A percentile compares a stretch with the other conserved stretches of the same genome.
These are phyloP conservation scores for Linum usitatissimum DNA, from an alignment of 345 rosid genomes.

Conservation along the genomic window DNA sequence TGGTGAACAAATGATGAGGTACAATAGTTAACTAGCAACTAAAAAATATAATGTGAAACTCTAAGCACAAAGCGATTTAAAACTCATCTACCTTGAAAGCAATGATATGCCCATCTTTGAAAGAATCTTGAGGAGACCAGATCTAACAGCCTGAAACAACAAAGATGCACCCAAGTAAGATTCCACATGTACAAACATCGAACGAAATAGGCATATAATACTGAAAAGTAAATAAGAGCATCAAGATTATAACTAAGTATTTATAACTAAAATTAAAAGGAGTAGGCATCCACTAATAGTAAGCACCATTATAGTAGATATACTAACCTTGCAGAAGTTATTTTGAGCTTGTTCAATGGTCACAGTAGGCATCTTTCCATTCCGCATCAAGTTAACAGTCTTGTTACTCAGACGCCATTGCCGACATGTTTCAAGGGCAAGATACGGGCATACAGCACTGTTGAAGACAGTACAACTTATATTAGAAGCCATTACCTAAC, in stretches of 20 bases:
- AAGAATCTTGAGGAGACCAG: conserved; percentile 90
- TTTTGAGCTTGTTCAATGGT: conserved; percentile 95
- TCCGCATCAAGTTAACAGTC: conserved; percentile 87
- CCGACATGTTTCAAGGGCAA: conserved; percentile 93
- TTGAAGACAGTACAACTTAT: not conserved
- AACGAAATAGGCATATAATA: not conserved
- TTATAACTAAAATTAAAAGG: no score
- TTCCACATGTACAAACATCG: not conserved
- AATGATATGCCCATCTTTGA: conserved; percentile 99
- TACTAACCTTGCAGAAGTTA: conserved; percentile 73
- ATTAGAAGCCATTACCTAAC: not conserved
- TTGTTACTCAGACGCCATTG: conserved; percentile 94
- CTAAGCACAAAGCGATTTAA: conserved; percentile 2
- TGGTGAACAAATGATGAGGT: conserved; percentile 16
- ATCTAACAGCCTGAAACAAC: conserved; percentile 65
- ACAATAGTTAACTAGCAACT: not conserved
- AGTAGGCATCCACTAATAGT: not conserved
- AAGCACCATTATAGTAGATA: not conserved
- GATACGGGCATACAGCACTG: conserved; percentile 91
- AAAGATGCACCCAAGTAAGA: conserved; percentile 6
- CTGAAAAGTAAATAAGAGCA: no score
- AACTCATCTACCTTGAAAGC: conserved; percentile 66
- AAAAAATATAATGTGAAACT: not conserved
- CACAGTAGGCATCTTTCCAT: conserved; percentile 94
- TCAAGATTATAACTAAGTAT: no score